Evolutionary conservation across 2,329 filamentous ascomycete species (phyloP).

Genomic region (Aspergillus brasiliensis): DNA sequence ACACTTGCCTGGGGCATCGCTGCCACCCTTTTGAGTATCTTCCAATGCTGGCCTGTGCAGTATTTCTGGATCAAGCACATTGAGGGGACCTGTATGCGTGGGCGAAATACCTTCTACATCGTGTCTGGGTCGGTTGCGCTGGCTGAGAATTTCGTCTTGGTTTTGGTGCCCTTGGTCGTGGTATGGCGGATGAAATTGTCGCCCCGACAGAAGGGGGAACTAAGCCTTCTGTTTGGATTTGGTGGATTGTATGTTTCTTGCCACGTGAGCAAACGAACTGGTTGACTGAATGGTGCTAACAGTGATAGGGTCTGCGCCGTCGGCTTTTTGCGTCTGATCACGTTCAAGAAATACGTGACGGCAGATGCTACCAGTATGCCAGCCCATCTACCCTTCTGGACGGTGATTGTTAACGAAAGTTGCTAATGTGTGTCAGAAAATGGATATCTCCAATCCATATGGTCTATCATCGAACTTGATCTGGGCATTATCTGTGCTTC

Average conservation of each 20-base stretch:
- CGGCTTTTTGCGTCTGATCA: slow-evolving; percentile 8
- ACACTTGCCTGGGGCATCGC: slow-evolving; percentile 11
- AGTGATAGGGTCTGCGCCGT: slow-evolving; percentile 7
- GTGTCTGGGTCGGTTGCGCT: slow-evolving; percentile 3
- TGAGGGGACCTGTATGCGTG: not conserved
- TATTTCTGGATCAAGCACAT: slow-evolving; percentile 5
- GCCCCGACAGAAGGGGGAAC: not conserved
- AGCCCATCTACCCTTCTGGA: not conserved
- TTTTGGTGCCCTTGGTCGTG: slow-evolving; percentile 6
- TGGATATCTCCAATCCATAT: not conserved
- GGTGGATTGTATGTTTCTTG: slow-evolving; percentile 7
- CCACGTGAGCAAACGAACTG: no score
- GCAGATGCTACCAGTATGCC: slow-evolving; percentile 1
- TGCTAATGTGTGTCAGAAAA: not conserved
- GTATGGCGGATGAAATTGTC: slow-evolving; percentile 9
- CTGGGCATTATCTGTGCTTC: slow-evolving; percentile 7
- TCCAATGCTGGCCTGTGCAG: slow-evolving; percentile 9
- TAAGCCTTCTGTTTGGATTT: slow-evolving; percentile 7
- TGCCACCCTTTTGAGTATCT: not conserved
- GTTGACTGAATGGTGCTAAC: not conserved
- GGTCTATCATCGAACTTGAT: slow-evolving; percentile 7
- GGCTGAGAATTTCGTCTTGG: slow-evolving; percentile 5
- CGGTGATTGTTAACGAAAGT: no score
- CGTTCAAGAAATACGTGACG: not conserved
- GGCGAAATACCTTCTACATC: slow-evolving; percentile 1